These are phyloP conservation scores for Lentinula sp. DNA, from an alignment of 768 basidiomycete species.

Conservation along the genomic window DNA sequence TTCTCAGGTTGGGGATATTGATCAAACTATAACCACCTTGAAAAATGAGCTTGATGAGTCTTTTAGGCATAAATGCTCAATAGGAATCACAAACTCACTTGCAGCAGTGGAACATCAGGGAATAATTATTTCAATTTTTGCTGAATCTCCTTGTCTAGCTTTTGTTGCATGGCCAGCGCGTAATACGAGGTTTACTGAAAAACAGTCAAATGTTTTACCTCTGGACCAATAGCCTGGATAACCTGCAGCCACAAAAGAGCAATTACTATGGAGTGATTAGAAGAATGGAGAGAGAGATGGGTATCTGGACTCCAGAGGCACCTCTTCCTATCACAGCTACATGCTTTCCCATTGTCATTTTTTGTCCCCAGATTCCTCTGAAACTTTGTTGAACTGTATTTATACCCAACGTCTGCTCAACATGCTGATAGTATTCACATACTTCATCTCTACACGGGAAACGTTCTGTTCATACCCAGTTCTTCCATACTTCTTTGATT, in stretches of 20 bases:
- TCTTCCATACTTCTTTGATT: conserved; percentile 18
- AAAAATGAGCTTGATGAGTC: not conserved
- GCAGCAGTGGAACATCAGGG: conserved; percentile 13
- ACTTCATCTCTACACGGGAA: conserved; percentile 12
- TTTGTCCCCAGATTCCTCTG: conserved; percentile 18
- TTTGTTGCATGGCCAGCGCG: conserved; percentile 17
- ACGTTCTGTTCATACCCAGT: conserved; percentile 14
- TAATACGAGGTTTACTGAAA: conserved; percentile 22
- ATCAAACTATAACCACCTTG: conserved; percentile 12
- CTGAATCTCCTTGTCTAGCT: conserved; percentile 10
- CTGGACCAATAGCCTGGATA: conserved; percentile 16
- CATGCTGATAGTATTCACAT: conserved; percentile 16
- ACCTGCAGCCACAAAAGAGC: not conserved
- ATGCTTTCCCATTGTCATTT: conserved; percentile 15
- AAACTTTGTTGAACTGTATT: conserved; percentile 18
- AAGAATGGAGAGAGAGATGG: not conserved
- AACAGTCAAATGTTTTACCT: conserved; percentile 17
- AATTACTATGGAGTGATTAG: not conserved
- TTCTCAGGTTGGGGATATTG: conserved; percentile 13
- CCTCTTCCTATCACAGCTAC: conserved; percentile 21
- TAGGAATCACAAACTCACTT: not conserved
- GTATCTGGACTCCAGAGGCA: conserved; percentile 19
- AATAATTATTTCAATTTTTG: conserved; percentile 14
- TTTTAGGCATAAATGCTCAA: not conserved
- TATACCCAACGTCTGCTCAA: conserved; percentile 18